phyloP scores from a whole-genome alignment of 2,329 filamentous ascomycete genomes.

The Lecanicillium sp. region DNA sequence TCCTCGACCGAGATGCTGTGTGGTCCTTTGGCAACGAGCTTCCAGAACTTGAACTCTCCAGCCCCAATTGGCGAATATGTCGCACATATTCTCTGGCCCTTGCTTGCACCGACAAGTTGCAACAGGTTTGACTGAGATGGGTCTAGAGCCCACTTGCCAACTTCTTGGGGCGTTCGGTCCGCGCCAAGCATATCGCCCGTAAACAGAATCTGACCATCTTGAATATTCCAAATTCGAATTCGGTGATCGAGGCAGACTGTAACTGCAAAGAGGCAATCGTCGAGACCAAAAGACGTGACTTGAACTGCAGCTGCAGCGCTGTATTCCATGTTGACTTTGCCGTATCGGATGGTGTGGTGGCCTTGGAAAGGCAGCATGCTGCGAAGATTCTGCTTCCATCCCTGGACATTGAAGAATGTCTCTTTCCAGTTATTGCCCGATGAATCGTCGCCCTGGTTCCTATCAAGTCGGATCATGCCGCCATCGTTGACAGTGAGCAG shows the following conservation, averaged over 20 bases:
- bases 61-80: slow-evolving; percentile 83
- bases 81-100: slow-evolving; percentile 52
- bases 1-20: slow-evolving; percentile 61
- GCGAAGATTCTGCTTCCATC: slow-evolving; percentile 59
- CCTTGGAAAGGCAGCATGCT: slow-evolving; percentile 60
- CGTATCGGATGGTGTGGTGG: slow-evolving; percentile 54
- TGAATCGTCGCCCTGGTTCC: slow-evolving; percentile 39
- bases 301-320: slow-evolving; percentile 58
- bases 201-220: slow-evolving; percentile 68
- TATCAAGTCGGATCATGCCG: slow-evolving; percentile 62
- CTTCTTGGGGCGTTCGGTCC: slow-evolving; percentile 56
- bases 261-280: slow-evolving; percentile 50
- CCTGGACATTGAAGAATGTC: slow-evolving; percentile 63
- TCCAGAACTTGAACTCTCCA: slow-evolving; percentile 94
- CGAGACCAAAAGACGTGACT: slow-evolving; percentile 41
- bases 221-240: slow-evolving; percentile 80
- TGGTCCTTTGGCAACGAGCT: slow-evolving; percentile 55
- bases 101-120: slow-evolving; percentile 54
- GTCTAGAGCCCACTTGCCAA: slow-evolving; percentile 67
- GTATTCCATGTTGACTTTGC: slow-evolving; percentile 56
- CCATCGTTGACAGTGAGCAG: slow-evolving; percentile 77
- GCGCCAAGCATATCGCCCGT: slow-evolving; percentile 71
- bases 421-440: slow-evolving; percentile 51
- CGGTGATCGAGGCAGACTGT: slow-evolving; percentile 85
- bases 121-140: slow-evolving; percentile 71